Percentiles rank a stretch among this genome's conserved stretches.
Conservation (phyloP, 2,329 filamentous ascomycete species). For the Penicillium sp. region DNA sequence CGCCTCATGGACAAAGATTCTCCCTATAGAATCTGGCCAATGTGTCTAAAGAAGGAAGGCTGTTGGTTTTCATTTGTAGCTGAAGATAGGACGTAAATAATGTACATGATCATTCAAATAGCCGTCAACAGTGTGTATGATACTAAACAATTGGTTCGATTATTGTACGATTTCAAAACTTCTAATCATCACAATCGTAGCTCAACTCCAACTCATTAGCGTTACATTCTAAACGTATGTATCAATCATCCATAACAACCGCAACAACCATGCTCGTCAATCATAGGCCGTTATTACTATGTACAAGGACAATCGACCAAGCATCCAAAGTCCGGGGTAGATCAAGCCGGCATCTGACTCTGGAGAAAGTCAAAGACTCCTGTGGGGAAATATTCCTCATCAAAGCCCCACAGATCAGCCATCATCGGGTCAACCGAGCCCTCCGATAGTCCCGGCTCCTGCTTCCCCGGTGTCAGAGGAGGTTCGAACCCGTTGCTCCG, state of each 20-base stretch:
- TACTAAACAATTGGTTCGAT: too few relatives aligned
- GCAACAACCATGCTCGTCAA: conserved; percentile 7
- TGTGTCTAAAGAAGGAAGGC: too few relatives aligned
- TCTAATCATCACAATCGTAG: not conserved
- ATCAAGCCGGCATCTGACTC: conserved; percentile 41
- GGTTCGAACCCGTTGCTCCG: conserved; percentile 33
- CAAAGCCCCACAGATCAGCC: conserved; percentile 41
- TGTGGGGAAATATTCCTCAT: conserved; percentile 43
- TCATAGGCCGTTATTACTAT: conserved; percentile 12
- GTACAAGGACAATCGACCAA: conserved; percentile 11
- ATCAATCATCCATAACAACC: conserved; percentile 1
- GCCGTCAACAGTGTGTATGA: too few relatives aligned
- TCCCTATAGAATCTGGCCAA: too few relatives aligned
- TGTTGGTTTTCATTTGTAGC: too few relatives aligned
- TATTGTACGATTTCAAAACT: too few relatives aligned
- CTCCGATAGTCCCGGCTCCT: conserved; percentile 34
- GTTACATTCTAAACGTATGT: conserved; percentile 1
- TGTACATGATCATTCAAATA: too few relatives aligned
- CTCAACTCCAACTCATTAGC: not conserved
- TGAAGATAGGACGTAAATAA: too few relatives aligned
- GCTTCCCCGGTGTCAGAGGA: conserved; percentile 16
- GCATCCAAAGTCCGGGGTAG: not conserved
- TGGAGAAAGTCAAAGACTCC: conserved; percentile 43
- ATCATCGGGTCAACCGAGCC: conserved; percentile 42
- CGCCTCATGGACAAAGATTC: too few relatives aligned